These are phyloP conservation scores for Bacidia rubella DNA, from an alignment of 495 filamentous ascomycete species.

Conservation along the genomic window DNA sequence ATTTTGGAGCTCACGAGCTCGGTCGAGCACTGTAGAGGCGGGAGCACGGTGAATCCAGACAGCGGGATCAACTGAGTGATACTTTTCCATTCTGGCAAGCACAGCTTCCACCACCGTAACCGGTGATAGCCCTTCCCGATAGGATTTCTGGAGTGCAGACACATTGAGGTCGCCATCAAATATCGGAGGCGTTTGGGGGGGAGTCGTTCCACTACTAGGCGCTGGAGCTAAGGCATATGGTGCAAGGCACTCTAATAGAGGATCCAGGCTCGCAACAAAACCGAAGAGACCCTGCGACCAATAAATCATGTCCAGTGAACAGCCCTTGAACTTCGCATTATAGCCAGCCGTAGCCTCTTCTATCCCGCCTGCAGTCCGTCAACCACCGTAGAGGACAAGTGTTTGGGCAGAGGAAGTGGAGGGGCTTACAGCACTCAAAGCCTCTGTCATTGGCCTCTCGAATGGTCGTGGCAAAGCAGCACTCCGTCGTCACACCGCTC, in stretches of 20 bases:
- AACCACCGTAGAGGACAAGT: background rate
- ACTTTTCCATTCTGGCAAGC: slow-evolving; percentile 31
- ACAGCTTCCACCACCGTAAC: slow-evolving; percentile 28
- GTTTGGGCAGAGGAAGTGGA: background rate
- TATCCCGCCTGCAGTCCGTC: slow-evolving; percentile 24
- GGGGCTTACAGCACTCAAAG: slow-evolving; percentile 49
- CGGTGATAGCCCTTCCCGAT: slow-evolving; percentile 30
- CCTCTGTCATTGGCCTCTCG: slow-evolving; percentile 63
- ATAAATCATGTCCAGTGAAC: slow-evolving; percentile 31
- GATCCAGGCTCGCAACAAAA: slow-evolving; percentile 29
- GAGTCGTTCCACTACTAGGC: slow-evolving; percentile 10
- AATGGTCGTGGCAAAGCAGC: slow-evolving; percentile 55
- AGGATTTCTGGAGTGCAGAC: slow-evolving; percentile 24
- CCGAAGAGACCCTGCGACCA: slow-evolving; percentile 38
- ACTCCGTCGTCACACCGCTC: slow-evolving; percentile 55
- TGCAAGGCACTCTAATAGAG: slow-evolving; percentile 20
- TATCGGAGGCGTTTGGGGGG: slow-evolving; percentile 22
- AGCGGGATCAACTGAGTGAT: slow-evolving; percentile 33
- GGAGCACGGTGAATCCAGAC: slow-evolving; percentile 40
- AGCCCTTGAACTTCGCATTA: slow-evolving; percentile 27
- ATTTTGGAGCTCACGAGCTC: slow-evolving; percentile 29
- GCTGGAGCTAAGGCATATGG: slow-evolving; percentile 7
- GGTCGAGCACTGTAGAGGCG: slow-evolving; percentile 26
- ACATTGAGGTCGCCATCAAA: slow-evolving; percentile 31
- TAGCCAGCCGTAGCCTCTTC: slow-evolving; percentile 33